These are phyloP conservation scores for Fusarium kyushuense DNA, from an alignment of 2,329 filamentous ascomycete species.

Conservation along the genomic window DNA sequence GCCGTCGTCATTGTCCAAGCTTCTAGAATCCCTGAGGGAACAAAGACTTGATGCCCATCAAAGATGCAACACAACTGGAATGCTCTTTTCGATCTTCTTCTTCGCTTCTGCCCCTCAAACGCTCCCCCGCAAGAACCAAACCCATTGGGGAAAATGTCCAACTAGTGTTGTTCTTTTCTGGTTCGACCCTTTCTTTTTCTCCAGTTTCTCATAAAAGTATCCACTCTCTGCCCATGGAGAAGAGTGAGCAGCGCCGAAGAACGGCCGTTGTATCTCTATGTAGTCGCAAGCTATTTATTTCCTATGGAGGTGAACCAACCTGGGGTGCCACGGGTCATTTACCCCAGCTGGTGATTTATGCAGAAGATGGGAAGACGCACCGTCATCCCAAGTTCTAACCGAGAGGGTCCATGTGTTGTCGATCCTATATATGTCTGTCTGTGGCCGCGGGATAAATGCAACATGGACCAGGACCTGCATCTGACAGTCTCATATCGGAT, in stretches of 20 bases:
- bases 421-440: conserved; percentile 33
- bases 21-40: conserved; percentile 26
- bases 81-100: neutral
- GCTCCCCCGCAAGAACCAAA: conserved; percentile 13
- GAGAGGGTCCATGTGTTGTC: neutral
- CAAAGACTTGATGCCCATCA: neutral
- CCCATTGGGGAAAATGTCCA: conserved; percentile 22
- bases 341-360: conserved; percentile 21
- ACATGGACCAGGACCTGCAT: conserved; percentile 1
- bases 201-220: conserved; percentile 22
- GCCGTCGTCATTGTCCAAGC: conserved; percentile 21
- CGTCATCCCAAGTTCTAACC: conserved; percentile 6
- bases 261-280: conserved; percentile 26
- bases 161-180: conserved; percentile 20
- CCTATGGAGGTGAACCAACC: conserved; percentile 18
- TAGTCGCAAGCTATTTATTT: conserved; percentile 15
- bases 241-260: conserved; percentile 36
- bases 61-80: neutral
- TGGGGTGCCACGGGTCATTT: conserved; percentile 38
- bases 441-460: neutral
- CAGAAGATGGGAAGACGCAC: neutral
- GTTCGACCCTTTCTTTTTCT: conserved; percentile 4
- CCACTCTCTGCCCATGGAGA: conserved; percentile 30
- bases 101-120: conserved; percentile 7
- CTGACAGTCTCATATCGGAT: conserved; percentile 14